A percentile compares a stretch with the other conserved stretches of the same genome.
These are phyloP conservation scores for Abrus precatorius DNA, from an alignment of 306 rosid species.

Conservation along the genomic window DNA sequence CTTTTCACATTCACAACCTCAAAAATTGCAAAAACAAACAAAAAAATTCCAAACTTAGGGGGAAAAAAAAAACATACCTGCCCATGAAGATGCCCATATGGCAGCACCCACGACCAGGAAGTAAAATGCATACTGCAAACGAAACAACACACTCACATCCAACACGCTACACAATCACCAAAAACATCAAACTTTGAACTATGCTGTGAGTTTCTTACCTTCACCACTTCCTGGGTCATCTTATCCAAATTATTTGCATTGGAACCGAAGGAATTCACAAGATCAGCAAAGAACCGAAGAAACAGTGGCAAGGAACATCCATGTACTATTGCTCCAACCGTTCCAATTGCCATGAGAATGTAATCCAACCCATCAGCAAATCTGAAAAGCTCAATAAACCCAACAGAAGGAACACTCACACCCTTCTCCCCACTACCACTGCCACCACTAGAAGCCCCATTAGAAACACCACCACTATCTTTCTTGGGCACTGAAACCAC, in stretches of 20 bases:
- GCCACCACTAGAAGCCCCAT: neutral
- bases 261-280: conserved; percentile 88
- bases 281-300: conserved; percentile 94
- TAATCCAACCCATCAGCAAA: conserved; percentile 88
- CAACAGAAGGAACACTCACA: conserved; percentile 61
- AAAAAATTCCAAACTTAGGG: neutral
- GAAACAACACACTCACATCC: conserved; percentile 24
- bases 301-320: conserved; percentile 91
- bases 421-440: conserved; percentile 57
- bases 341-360: conserved; percentile 77
- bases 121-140: conserved; percentile 84
- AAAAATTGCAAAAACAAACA: neutral
- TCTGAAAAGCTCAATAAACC: conserved; percentile 76
- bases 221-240: conserved; percentile 90
- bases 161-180: conserved; percentile 7
- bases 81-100: conserved; percentile 96
- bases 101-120: conserved; percentile 94
- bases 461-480: conserved; percentile 43
- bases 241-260: conserved; percentile 79
- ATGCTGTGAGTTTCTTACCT: conserved; percentile 51
- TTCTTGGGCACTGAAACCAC: conserved; percentile 51
- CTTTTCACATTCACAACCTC: conserved; percentile 29
- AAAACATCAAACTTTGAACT: conserved; percentile 28
- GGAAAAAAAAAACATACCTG: conserved; percentile 58
- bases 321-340: conserved; percentile 85